Percentiles rank a stretch among this genome's conserved stretches.
phyloP scores from a whole-genome alignment of 2,329 filamentous ascomycete genomes.

The Chrysoporthe austroafricana region DNA sequence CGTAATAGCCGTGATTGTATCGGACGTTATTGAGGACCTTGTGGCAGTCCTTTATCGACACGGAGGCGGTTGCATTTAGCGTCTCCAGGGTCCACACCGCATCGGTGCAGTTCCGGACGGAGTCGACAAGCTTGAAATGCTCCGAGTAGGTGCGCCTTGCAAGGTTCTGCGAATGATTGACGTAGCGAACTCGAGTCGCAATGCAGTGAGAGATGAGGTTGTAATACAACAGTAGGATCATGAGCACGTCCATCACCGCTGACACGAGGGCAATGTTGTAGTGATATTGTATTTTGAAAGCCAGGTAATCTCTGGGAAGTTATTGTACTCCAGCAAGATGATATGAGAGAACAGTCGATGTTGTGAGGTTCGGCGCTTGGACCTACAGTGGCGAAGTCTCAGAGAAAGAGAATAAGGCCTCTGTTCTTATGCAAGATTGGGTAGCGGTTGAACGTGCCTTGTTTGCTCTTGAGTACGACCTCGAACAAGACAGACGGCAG shows the following conservation, averaged over 20 bases:
- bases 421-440: background rate
- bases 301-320: background rate
- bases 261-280: background rate
- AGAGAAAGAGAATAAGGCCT: too few species aligned
- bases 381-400: background rate
- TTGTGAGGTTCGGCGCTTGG: background rate
- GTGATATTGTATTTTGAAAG: background rate
- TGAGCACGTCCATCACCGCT: background rate
- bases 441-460: background rate
- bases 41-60: constrained; percentile 11
- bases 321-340: background rate
- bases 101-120: constrained; percentile 21
- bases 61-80: background rate
- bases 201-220: background rate
- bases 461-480: constrained; percentile 2
- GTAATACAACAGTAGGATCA: background rate
- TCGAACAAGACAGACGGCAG: background rate
- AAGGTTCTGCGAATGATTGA: background rate
- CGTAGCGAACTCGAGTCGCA: background rate
- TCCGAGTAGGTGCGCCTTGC: constrained; percentile 19
- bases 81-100: background rate
- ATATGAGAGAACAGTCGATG: background rate
- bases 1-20: constrained; percentile 25
- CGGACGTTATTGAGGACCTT: constrained; percentile 8
- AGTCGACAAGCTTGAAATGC: constrained; percentile 15